Percentiles rank a stretch among this genome's conserved stretches.
These are phyloP conservation scores for Plasmodium ovale DNA, from an alignment of 169 alveolate genomes.

Conservation along the genomic window DNA sequence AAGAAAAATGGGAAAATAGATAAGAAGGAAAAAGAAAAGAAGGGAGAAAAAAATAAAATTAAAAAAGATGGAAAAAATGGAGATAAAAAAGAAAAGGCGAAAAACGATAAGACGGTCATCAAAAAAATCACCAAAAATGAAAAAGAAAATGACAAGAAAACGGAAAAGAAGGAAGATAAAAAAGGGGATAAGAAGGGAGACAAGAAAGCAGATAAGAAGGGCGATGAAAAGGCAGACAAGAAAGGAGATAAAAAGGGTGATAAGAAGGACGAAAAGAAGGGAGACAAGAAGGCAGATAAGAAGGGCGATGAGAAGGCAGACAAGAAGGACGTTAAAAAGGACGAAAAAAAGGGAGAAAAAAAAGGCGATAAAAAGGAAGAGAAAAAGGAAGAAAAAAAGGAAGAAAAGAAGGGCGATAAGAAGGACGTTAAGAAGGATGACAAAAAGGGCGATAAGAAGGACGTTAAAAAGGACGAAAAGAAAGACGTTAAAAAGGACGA, in stretches of 20 bases:
- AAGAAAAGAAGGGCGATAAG: slow-evolving; percentile 3
- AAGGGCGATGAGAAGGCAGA: slow-evolving; percentile 5
- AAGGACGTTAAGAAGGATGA: slow-evolving; percentile 20
- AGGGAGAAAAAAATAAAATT: slow-evolving; percentile 9
- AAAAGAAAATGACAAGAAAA: slow-evolving; percentile 18
- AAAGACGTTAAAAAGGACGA: slow-evolving; percentile 2
- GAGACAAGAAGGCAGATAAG: background rate
- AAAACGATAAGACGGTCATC: slow-evolving; percentile 1
- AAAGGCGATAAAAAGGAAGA: slow-evolving; percentile 22
- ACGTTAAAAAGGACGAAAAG: slow-evolving; percentile 1
- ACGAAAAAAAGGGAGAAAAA: slow-evolving; percentile 18
- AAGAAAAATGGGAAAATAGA: slow-evolving; percentile 12
- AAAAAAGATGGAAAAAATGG: slow-evolving; percentile 8
- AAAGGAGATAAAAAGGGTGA: slow-evolving; percentile 23
- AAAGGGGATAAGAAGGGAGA: background rate
- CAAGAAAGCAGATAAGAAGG: slow-evolving; percentile 15
- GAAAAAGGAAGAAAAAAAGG: slow-evolving; percentile 16
- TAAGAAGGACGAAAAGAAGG: slow-evolving; percentile 8
- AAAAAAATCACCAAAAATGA: background rate
- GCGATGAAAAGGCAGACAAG: slow-evolving; percentile 1
- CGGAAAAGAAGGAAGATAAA: slow-evolving; percentile 30
- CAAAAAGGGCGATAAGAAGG: slow-evolving; percentile 4
- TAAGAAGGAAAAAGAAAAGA: slow-evolving; percentile 27
- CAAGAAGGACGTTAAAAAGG: slow-evolving; percentile 20
- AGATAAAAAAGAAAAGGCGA: background rate